A percentile compares a stretch with the other conserved stretches of the same genome.
Conservation (phyloP, 306 rosid genomes). For the Rosa multiflora region DNA sequence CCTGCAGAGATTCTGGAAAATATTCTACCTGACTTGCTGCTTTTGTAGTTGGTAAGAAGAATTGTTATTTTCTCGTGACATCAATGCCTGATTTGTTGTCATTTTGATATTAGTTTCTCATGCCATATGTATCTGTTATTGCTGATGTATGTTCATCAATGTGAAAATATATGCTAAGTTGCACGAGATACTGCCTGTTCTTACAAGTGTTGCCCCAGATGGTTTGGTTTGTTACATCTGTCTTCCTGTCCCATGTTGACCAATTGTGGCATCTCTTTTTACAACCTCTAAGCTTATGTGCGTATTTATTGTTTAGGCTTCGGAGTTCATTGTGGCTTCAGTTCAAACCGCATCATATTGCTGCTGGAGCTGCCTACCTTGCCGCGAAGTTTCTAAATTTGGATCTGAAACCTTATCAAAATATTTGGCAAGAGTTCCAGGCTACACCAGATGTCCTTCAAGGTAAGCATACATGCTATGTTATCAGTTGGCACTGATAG, state of each 20-base stretch:
- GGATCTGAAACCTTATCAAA: slow-evolving; percentile 66
- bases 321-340: slow-evolving; percentile 99
- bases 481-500: background rate
- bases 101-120: slow-evolving; percentile 29
- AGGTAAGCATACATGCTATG: slow-evolving; percentile 44
- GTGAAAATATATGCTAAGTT: slow-evolving; percentile 57
- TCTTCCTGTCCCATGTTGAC: slow-evolving; percentile 31
- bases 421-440: slow-evolving; percentile 86
- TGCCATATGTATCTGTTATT: slow-evolving; percentile 33
- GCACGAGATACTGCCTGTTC: slow-evolving; percentile 43
- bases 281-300: slow-evolving; percentile 15
- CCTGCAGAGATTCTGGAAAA: slow-evolving; percentile 89
- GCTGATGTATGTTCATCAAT: slow-evolving; percentile 50
- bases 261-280: slow-evolving; percentile 21
- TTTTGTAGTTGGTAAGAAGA: slow-evolving; percentile 94
- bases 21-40: slow-evolving; percentile 99
- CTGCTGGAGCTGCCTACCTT: slow-evolving; percentile 95
- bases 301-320: slow-evolving; percentile 55
- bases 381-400: slow-evolving; percentile 79
- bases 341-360: slow-evolving; percentile 92
- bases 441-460: slow-evolving; percentile 87
- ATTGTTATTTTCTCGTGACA: slow-evolving; percentile 52
- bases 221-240: slow-evolving; percentile 57
- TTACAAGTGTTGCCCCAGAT: slow-evolving; percentile 52
- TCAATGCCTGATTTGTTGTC: slow-evolving; percentile 40